Evolutionary conservation across 2,329 filamentous ascomycete species (phyloP).

Genomic region (Alternaria dauci): DNA sequence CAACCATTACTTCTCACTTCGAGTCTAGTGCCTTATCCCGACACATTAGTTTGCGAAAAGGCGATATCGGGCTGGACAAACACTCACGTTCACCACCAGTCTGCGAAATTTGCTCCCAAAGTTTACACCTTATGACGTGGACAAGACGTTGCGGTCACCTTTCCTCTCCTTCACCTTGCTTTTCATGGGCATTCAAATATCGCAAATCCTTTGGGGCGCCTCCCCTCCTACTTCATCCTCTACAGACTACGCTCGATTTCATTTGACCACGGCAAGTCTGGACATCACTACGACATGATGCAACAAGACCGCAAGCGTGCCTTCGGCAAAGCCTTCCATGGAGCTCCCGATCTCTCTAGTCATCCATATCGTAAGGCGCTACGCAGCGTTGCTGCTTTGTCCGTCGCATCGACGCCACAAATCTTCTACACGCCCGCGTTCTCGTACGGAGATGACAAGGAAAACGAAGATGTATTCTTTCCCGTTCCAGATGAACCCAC

Average conservation of each 20-base stretch:
- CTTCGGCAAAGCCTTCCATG: slow-evolving; percentile 28
- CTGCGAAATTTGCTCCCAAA: not conserved
- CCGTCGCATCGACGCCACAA: slow-evolving; percentile 1
- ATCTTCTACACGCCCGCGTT: not conserved
- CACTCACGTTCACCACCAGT: slow-evolving; percentile 8
- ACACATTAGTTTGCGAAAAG: not conserved
- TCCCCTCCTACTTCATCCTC: not conserved
- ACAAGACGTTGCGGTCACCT: not conserved
- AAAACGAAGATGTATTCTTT: slow-evolving; percentile 4
- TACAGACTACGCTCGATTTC: not conserved
- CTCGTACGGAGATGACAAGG: slow-evolving; percentile 8
- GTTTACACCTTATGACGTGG: not conserved
- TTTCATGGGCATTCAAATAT: not conserved
- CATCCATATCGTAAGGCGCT: slow-evolving; percentile 9
- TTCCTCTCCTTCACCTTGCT: not conserved
- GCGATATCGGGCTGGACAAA: not conserved
- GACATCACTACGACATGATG: slow-evolving; percentile 1
- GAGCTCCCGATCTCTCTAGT: not conserved
- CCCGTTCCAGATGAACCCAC: not conserved
- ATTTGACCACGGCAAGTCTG: not conserved
- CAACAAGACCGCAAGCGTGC: slow-evolving; percentile 24
- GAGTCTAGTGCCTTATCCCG: not conserved
- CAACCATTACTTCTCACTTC: not conserved
- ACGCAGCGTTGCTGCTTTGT: not conserved
- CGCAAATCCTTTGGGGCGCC: not conserved